phyloP scores from a whole-genome alignment of 306 rosid genomes.

The Acacia melanoxylon region DNA sequence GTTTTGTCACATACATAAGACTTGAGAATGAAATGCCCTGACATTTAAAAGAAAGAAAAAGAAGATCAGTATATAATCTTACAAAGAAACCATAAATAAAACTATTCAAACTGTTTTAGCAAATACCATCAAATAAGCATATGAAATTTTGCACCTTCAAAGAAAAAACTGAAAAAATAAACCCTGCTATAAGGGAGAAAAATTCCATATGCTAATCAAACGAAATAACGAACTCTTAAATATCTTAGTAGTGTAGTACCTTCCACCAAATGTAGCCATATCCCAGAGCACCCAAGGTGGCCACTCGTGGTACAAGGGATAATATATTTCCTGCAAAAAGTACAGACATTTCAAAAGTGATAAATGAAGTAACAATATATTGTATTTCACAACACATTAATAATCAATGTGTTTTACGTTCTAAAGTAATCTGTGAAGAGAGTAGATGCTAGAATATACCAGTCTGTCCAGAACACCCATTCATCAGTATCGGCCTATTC shows the following conservation, averaged over 20 bases:
- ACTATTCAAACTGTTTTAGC: constrained; percentile 6
- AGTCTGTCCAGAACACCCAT: constrained; percentile 58
- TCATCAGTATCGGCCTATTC: constrained; percentile 59
- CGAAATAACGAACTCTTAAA: constrained; percentile 1
- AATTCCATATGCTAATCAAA: constrained; percentile 23
- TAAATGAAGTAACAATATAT: background rate
- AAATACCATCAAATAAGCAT: constrained; percentile 3
- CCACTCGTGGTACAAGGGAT: constrained; percentile 73
- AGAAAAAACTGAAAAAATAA: constrained; percentile 16
- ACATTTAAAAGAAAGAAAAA: constrained; percentile 23
- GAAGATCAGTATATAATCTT: background rate
- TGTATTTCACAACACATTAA: constrained; percentile 1
- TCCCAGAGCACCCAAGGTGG: constrained; percentile 74
- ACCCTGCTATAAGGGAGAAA: constrained; percentile 2
- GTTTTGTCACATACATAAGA: constrained; percentile 95
- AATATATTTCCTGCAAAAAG: constrained; percentile 65
- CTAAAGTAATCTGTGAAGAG: background rate
- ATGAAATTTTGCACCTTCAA: background rate
- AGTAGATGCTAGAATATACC: constrained; percentile 37
- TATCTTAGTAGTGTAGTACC: constrained; percentile 45
- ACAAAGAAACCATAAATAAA: background rate
- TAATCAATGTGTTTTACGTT: background rate
- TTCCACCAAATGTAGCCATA: constrained; percentile 98
- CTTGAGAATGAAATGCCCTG: constrained; percentile 87
- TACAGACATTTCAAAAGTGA: background rate